Base-by-base conservation (phyloP, 75 land plant genomes). In the Selaginella tamariscina region DNA sequence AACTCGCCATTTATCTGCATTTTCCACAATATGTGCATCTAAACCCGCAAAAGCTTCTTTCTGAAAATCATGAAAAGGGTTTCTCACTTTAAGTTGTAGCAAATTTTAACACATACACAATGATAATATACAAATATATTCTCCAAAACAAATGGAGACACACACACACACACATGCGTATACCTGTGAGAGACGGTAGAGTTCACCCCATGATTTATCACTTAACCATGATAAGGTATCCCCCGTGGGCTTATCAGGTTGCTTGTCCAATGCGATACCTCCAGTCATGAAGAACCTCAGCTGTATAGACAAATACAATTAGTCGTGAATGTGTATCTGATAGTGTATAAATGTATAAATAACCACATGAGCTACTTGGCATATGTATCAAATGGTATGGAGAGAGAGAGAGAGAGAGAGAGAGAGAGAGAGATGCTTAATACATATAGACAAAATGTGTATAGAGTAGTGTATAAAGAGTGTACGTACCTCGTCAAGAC, bases 161-260 rank as follows among this genome's bases (percentile, higher is more conserved):
- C n/a, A n/a, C n/a, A n/a, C n/a, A n/a, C n/a, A n/a, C n/a, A n/a
- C n/a, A n/a, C n/a, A n/a, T n/a, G n/a, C n/a, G 15, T 1, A 24
- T 59, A 73, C 75, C 75, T 73, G 66, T 30, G 75, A 67, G 28
- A 73, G 32, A 0, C 75, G 71, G 33, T 56, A 73, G 5, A 73
- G n/a, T 68, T 73, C 75, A 13, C 72, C 72, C 75, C 75, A 73
- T 13, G 68, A n/a, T 33, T 73, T 73, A 1, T 73, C 75, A 56
- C 55, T 73, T 1, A 73, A 64, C 75, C 75, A 73, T 21, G 28
- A 0, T 20, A 49, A 22, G 29, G 24, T 54, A 67, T 67, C 31
- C 15, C 24, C 39, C 2, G 24, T 0, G 20, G 75, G 75, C 30
- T 73, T 73, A 29, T 55, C 71, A 2, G 75, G 75, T 32, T 73